Conservation (phyloP, 257 asterid genomes). For the Schizonepeta tenuifolia region DNA sequence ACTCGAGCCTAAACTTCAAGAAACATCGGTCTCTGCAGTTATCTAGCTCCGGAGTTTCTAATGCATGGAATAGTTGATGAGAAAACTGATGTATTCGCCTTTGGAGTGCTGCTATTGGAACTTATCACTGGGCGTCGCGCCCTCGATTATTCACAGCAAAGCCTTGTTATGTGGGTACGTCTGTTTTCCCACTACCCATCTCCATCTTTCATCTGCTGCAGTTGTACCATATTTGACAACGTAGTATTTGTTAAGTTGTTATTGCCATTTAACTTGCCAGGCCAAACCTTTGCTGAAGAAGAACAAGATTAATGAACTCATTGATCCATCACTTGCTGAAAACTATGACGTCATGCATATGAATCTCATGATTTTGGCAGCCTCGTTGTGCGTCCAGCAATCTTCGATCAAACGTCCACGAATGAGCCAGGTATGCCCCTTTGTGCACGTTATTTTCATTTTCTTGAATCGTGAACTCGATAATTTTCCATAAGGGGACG, state of each 20-base stretch:
- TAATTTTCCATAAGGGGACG: background rate
- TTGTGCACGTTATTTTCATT: background rate
- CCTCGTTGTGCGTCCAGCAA: slow-evolving; percentile 84
- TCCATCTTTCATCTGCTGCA: background rate
- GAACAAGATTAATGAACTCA: slow-evolving; percentile 76
- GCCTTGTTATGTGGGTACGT: slow-evolving; percentile 95
- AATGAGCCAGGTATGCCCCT: slow-evolving; percentile 73
- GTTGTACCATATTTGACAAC: background rate
- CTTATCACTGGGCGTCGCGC: slow-evolving; percentile 96
- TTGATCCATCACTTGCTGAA: slow-evolving; percentile 70
- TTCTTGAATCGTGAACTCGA: background rate
- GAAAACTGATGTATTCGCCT: slow-evolving; percentile 85
- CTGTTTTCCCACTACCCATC: background rate
- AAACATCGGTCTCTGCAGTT: slow-evolving; percentile 46
- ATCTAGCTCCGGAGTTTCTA: slow-evolving; percentile 91
- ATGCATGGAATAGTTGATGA: slow-evolving; percentile 98
- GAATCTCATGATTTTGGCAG: slow-evolving; percentile 79
- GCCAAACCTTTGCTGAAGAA: slow-evolving; percentile 90
- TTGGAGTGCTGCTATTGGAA: slow-evolving; percentile 83
- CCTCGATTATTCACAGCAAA: slow-evolving; percentile 88
- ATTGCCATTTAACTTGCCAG: slow-evolving; percentile 37
- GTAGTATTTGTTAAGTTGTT: background rate
- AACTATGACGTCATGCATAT: slow-evolving; percentile 61
- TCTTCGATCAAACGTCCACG: slow-evolving; percentile 78
- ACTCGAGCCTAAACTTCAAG: background rate